Evolutionary conservation across 2,329 filamentous ascomycete species (phyloP), one percentile per base, ranked within the genome.

Genomic region (Diaporthe longicolla): DNA sequence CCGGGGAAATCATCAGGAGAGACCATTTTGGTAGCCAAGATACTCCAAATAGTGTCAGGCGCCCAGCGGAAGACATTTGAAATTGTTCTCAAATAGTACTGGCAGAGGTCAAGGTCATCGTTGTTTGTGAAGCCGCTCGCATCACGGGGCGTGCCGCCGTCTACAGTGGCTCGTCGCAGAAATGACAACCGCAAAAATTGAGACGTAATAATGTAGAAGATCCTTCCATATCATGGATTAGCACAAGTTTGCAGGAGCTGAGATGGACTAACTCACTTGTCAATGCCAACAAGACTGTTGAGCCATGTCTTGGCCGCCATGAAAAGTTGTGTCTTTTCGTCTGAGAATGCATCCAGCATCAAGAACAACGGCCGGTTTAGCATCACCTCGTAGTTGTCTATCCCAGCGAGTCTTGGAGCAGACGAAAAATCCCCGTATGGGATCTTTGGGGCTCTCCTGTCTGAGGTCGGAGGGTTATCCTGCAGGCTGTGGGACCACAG

Each of bases 241-340:
- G 61, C 32, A 76, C 57, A 52, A 17, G 58, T 48, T 26, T 40
- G 9, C 5, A 45, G 0, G 32, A 35, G 10, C 7, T 26, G 40
- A 32, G 6, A n/a, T 48, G 2, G 15, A 70, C 43, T 40, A 57
- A 81, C 85, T 79, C 83, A 91, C 90, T 90, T 90, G 76, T 93
- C 90, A 76, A 92, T 87, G 4, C 90, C 90, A 73, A 90, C 82
- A 78, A 91, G 87, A 72, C 82, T 92, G 78, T 93, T 93, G 4
- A 98, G 86, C 95, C 96, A 98, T 65, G 90, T 91, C 78, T 93
- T 93, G 52, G 94, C 91, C 35, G 93, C 93, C 83, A 95, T 93
- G 76, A 93, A 94, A 19, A 93, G 85, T 78, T 95, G 93, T 2
- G 91, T 93, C 26, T 90, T 88, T 74, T 94, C 92, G 74, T 95